phyloP scores from a whole-genome alignment of 2,329 filamentous ascomycete species.

The Colletotrichum tropicicola region DNA sequence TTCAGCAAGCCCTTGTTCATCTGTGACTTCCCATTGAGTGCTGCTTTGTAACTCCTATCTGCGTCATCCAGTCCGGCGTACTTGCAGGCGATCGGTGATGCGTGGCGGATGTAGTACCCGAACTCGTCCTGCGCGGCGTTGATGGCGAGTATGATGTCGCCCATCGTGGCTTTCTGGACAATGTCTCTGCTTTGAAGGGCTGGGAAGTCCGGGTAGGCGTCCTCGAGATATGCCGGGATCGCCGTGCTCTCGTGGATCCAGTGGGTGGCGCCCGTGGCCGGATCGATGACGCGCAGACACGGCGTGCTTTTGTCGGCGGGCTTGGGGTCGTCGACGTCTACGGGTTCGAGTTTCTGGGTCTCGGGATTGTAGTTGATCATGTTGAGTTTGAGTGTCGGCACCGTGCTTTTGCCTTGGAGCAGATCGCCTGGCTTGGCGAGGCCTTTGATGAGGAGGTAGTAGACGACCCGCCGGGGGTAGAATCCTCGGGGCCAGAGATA shows the following conservation, averaged over 20 bases:
- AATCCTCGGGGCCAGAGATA: slow-evolving; percentile 34
- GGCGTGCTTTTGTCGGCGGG: slow-evolving; percentile 32
- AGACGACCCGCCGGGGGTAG: slow-evolving; percentile 34
- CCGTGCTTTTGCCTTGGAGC: slow-evolving; percentile 24
- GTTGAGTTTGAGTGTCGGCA: slow-evolving; percentile 26
- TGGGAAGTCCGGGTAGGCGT: slow-evolving; percentile 10
- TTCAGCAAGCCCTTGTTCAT: slow-evolving; percentile 25
- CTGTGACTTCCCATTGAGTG: slow-evolving; percentile 16
- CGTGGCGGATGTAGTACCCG: slow-evolving; percentile 29
- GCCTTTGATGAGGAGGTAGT: slow-evolving; percentile 34
- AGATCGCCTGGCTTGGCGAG: slow-evolving; percentile 30
- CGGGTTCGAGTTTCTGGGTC: background rate
- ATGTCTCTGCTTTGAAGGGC: slow-evolving; percentile 1
- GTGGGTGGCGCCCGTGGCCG: background rate
- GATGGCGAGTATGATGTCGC: slow-evolving; percentile 29
- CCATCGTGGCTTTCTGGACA: slow-evolving; percentile 8
- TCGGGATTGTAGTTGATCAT: slow-evolving; percentile 8
- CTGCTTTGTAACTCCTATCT: slow-evolving; percentile 29
- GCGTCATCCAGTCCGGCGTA: slow-evolving; percentile 23
- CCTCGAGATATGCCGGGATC: slow-evolving; percentile 32
- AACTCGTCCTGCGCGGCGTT: slow-evolving; percentile 23
- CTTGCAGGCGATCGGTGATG: slow-evolving; percentile 20
- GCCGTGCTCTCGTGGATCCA: slow-evolving; percentile 34
- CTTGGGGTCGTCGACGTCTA: slow-evolving; percentile 29
- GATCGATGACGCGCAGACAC: slow-evolving; percentile 31